Evolutionary conservation across 192 early-diverging fungal species (phyloP), one percentile per base, ranked within the genome.

Genomic region (Podila clonocystis): DNA sequence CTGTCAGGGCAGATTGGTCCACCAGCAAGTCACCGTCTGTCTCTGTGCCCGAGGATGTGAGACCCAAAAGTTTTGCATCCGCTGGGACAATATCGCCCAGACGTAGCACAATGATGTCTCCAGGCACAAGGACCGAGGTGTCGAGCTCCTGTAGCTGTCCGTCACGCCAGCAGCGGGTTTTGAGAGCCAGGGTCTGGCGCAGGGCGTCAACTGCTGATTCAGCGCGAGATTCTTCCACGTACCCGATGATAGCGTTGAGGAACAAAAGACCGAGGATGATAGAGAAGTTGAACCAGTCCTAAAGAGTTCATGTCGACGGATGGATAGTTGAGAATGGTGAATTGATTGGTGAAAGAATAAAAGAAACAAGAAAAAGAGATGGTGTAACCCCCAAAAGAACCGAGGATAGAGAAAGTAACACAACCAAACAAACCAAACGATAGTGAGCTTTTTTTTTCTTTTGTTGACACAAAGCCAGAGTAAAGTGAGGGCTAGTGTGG

Each of bases 41-140:
- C 1, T 75, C 67, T 65, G 90, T 91, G 31, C 87, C 87, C 11
- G 83, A 83, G 7, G 85, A 75, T 26, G 75, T 80, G 55, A 90
- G 80, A 0, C 87, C 89, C 57, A 91, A 73, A 30, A 91, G 58
- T 3, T 87, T 83, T 34, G 77, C 87, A 70, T 94, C 93, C 13
- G 93, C 93, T 49, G 93, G 93, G 33, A 94, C 83, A 79, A 94
- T 93, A 84, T 94, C 93, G 34, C 93, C 93, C 31, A 93, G 72
- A 58, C 92, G 88, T 22, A 94, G 65, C 15, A 89, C 87, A 67
- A 94, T 89, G 31, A 94, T 70, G 63, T 94, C 93, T n/a, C 93
- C 93, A 60, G 92, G 89, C 4, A 93, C 92, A 31, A 94, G 68
- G 24, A 78, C 76, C 8, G 70, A 67, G 3, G 87, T 84, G 38